Base-by-base conservation (phyloP, 2,329 filamentous ascomycete species). In the Tetracladium maxilliforme region DNA sequence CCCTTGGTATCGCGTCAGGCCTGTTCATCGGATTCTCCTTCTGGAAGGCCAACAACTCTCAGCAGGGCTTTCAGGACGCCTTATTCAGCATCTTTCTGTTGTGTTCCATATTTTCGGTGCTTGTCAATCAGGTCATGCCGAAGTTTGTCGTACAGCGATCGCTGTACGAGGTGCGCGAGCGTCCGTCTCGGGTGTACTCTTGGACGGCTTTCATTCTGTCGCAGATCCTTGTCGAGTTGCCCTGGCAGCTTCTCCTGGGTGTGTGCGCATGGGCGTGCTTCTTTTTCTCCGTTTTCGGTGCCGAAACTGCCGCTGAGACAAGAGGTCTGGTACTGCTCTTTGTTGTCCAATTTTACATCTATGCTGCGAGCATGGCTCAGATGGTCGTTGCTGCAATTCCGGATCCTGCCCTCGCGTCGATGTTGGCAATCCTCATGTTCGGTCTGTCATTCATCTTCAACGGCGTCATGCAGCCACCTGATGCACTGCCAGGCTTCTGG, bases 331-430 rank as follows among this genome's bases (percentile, higher is more conserved):
- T 87, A 62, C 80, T 87, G 54, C 58, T 92, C 14, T 70, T 82
- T 36, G 54, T 86, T 11, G 60, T 75, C 36, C 58, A 68, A 36
- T 92, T 92, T 61, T 65, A 87, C 38, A 52, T 92, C 24, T 87
- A 84, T 50, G 73, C 78, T 0, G 79, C 70, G n/a, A 90, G 82
- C 3, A 92, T 92, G 43, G 73, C 80, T 6, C 70, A 81, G 30
- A 70, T 87, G 54, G 57, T 83, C 34, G 84, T 92, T 35, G 68
- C 81, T 2, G 76, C 71, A 6, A 66, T 86, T 25, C 75, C 81
- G 22, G 70, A 72, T 21, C 76, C 81, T 9, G 79, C 86, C 48
- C 77, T 70, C 1, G 81, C 74, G 28, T 78, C 74, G 21, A 83
- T 83, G 47, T 61, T 90, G 31, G 78, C 77, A 37, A 83, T 82